Conservation (phyloP, 2,329 filamentous ascomycete genomes). For the Emergomyces orientalis region DNA sequence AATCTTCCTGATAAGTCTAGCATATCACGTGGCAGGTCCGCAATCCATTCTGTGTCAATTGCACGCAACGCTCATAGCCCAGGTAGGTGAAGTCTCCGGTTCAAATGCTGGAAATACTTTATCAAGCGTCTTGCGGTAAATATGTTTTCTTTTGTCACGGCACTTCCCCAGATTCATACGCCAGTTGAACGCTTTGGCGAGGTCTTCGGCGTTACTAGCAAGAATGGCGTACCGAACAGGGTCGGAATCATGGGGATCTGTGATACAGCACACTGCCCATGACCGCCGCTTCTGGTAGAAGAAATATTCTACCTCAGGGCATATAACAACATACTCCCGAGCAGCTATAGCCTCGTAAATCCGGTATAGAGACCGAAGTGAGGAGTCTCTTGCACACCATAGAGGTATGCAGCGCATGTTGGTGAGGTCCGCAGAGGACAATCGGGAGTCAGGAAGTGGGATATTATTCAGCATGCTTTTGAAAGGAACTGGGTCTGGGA, state of each 20-base stretch:
- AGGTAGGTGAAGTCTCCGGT: conserved; percentile 15
- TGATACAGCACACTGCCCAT: conserved; percentile 19
- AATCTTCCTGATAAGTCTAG: conserved; percentile 11
- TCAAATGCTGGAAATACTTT: conserved; percentile 14
- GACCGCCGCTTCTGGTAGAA: conserved; percentile 16
- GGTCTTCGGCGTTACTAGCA: conserved; percentile 20
- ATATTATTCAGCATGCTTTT: conserved; percentile 11
- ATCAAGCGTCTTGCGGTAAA: conserved; percentile 13
- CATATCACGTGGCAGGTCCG: conserved; percentile 8
- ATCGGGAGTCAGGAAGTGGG: conserved; percentile 6
- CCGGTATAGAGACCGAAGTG: conserved; percentile 20
- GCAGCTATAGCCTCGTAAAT: conserved; percentile 20
- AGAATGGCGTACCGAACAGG: conserved; percentile 24
- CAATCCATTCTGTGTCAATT: conserved; percentile 10
- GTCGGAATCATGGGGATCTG: conserved; percentile 21
- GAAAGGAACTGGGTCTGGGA: conserved; percentile 15
- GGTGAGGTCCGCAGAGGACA: neutral
- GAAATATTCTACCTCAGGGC: conserved; percentile 21
- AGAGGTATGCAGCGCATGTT: conserved; percentile 15
- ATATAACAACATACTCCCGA: conserved; percentile 15
- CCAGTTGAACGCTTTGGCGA: conserved; percentile 23
- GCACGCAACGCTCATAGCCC: conserved; percentile 16
- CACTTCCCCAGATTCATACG: conserved; percentile 18
- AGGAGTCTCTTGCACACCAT: conserved; percentile 19
- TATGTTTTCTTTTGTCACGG: conserved; percentile 14